These are phyloP conservation scores for Fomitopsis pulvina DNA, from an alignment of 768 basidiomycete species.

Conservation along the genomic window DNA sequence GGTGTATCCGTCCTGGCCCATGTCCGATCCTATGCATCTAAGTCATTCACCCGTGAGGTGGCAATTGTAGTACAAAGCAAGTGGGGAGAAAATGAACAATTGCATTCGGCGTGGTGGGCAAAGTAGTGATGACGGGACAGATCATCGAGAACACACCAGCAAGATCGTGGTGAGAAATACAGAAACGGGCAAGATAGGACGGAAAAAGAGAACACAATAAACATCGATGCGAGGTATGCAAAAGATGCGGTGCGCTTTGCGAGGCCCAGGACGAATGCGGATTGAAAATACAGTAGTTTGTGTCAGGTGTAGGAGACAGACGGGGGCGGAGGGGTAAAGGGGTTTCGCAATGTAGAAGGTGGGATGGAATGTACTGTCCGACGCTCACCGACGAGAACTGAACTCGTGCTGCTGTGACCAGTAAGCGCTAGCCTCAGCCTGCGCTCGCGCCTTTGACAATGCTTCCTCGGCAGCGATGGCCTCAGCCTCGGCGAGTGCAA, in stretches of 20 bases:
- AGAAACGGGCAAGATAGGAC: too few relatives aligned
- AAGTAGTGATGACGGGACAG: not conserved
- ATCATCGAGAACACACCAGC: conserved; percentile 2
- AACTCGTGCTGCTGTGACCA: not conserved
- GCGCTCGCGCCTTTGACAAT: not conserved
- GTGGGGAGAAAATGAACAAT: not conserved
- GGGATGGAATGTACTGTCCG: not conserved
- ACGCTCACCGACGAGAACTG: not conserved
- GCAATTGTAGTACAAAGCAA: not conserved
- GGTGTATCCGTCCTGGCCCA: not conserved
- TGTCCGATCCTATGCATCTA: not conserved
- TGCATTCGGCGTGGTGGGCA: not conserved
- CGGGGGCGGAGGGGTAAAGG: not conserved
- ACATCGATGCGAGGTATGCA: conserved; percentile 16
- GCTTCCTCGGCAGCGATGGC: not conserved
- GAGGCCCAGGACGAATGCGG: conserved; percentile 2
- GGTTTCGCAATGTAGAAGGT: not conserved
- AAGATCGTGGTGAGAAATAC: not conserved
- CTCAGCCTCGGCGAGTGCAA: not conserved
- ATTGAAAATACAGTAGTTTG: not conserved
- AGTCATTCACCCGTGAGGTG: not conserved
- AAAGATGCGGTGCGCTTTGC: conserved; percentile 13
- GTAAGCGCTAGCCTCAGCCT: not conserved
- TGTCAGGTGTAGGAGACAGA: not conserved
- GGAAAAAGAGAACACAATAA: conserved; percentile 14